A percentile compares a stretch with the other conserved stretches of the same genome.
Conservation (phyloP, 306 rosid genomes). For the Vigna reflexopilosa region DNA sequence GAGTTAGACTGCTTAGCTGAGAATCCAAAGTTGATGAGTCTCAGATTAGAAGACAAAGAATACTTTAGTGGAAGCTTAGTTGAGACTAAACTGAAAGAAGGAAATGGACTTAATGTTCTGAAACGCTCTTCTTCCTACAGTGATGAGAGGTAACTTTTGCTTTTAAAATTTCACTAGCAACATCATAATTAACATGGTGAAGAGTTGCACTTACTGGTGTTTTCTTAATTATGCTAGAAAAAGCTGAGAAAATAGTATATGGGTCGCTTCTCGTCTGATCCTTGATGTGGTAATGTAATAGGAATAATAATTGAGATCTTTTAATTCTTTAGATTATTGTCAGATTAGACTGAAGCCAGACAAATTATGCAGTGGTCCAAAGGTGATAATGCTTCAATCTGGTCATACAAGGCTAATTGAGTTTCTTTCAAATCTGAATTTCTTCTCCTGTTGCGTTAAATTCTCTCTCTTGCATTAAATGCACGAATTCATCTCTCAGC, state of each 20-base stretch:
- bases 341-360: neutral
- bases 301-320: slow-evolving; percentile 13
- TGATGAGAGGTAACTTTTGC: slow-evolving; percentile 72
- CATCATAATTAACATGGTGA: slow-evolving; percentile 2
- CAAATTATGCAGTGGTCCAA: neutral
- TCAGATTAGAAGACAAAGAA: slow-evolving; percentile 92
- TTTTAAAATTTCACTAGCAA: slow-evolving; percentile 33
- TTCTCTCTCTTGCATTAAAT: neutral
- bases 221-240: slow-evolving; percentile 13
- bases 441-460: neutral
- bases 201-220: slow-evolving; percentile 12
- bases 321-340: neutral
- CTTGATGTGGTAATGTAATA: slow-evolving; percentile 1
- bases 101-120: slow-evolving; percentile 59
- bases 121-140: slow-evolving; percentile 94
- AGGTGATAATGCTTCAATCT: neutral
- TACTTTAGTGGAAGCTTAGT: slow-evolving; percentile 95
- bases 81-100: slow-evolving; percentile 80
- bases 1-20: slow-evolving; percentile 84
- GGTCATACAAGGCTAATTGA: neutral
- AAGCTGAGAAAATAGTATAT: slow-evolving; percentile 30
- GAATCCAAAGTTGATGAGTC: slow-evolving; percentile 74
- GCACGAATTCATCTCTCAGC: neutral
- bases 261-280: slow-evolving; percentile 11
- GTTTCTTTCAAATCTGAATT: neutral